phyloP scores from a whole-genome alignment of 345 rosid genomes.

The Erucastrum elatum region DNA sequence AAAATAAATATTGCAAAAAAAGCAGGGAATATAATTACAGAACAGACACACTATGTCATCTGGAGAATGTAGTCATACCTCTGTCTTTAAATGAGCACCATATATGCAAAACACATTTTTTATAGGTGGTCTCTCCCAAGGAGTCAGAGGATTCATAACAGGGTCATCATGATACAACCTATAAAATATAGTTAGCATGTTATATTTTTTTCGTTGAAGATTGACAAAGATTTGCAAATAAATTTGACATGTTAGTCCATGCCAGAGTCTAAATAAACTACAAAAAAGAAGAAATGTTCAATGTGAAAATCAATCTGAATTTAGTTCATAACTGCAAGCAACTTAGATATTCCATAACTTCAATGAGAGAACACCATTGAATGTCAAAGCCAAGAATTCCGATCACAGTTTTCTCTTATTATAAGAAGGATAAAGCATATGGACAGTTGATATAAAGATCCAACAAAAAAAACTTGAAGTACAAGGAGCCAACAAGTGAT shows the following conservation, averaged over 20 bases:
- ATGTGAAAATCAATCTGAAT: conserved; percentile 4
- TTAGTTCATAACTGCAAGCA: background rate
- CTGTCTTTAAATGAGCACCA: conserved; percentile 84
- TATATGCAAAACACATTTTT: conserved; percentile 94
- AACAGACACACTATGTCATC: conserved; percentile 4
- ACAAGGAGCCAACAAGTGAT: conserved; percentile 13
- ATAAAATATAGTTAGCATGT: conserved; percentile 33
- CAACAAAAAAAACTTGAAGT: background rate
- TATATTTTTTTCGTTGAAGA: background rate
- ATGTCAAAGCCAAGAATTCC: background rate
- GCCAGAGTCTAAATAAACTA: conserved; percentile 7
- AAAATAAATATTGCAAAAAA: background rate
- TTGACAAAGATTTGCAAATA: background rate
- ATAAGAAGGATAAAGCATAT: background rate
- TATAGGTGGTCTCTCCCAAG: conserved; percentile 99
- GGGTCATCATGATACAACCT: conserved; percentile 90
- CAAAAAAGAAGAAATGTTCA: background rate
- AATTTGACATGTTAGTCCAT: background rate
- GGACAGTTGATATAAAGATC: background rate
- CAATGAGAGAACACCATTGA: background rate
- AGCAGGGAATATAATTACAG: conserved; percentile 8
- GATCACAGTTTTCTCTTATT: background rate
- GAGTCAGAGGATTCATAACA: conserved; percentile 90
- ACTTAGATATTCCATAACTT: background rate
- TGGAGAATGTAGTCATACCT: conserved; percentile 55